Evolutionary conservation across 2,329 filamentous ascomycete species (phyloP).

Genomic region (Annulohypoxylon truncatum): DNA sequence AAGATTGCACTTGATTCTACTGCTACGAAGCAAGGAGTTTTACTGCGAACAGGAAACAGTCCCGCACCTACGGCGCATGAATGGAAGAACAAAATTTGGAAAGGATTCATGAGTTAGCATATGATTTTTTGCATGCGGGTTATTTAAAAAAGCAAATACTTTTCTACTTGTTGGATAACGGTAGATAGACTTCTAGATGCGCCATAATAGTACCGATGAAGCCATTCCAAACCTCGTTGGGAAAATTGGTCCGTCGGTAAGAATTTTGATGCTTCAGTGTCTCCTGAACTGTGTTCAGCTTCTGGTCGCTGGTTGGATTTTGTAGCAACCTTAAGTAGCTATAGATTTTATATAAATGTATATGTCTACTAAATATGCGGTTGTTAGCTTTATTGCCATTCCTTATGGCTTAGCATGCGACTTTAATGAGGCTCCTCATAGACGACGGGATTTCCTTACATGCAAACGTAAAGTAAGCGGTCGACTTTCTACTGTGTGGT

Average conservation of each 20-base stretch:
- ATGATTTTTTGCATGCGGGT: slow-evolving; percentile 18
- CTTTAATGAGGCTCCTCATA: not conserved
- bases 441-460: no score
- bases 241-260: not conserved
- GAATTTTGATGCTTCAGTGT: not conserved
- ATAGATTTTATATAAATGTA: not conserved
- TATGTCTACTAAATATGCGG: not conserved
- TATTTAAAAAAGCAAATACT: slow-evolving; percentile 1
- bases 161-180: not conserved
- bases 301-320: not conserved
- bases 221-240: not conserved
- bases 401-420: not conserved
- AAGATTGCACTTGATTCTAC: not conserved
- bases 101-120: slow-evolving; percentile 3
- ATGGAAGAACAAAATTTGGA: slow-evolving; percentile 14
- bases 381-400: not conserved
- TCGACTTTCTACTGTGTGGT: no score
- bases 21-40: not conserved
- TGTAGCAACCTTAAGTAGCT: not conserved
- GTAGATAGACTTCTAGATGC: slow-evolving; percentile 8
- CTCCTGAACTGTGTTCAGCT: not conserved
- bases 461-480: no score
- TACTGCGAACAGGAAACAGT: not conserved
- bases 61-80: slow-evolving; percentile 16
- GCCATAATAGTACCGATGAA: not conserved